Evolutionary conservation across 1,284 basidiomycete species (phyloP), one percentile per base, ranked within the genome.

Genomic region (Fomitiporia mediterranea): DNA sequence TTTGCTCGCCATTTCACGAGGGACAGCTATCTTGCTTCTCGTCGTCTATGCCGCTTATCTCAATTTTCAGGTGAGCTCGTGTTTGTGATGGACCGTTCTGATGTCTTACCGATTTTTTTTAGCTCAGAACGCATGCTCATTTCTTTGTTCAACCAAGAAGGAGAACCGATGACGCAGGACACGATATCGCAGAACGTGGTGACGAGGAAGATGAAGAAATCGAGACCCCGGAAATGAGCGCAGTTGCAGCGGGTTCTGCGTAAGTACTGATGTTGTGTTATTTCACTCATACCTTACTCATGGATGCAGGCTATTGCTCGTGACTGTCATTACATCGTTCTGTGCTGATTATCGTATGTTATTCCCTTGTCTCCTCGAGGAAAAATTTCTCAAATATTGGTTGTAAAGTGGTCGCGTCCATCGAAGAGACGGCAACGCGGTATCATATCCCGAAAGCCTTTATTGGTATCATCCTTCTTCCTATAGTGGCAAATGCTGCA

Each of bases 281-380:
- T 42, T 54, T 28, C 7, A 25, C 25, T 21, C 17, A 57, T 28
- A 51, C 43, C n/a, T 15, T 47, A 53, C 42, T 44, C 6, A 28
- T 3, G 19, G 37, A 25, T 51, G 38, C 4, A 87, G 84, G 19
- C 70, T 89, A 9, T 67, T 88, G 19, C 62, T 66, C 13, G 82
- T 91, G 28, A 95, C 93, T 1, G 71, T 94, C 35, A 66, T 92
- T 46, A 95, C 92, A 0, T 81, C 91, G 0, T 93, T 95, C 73
- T 91, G 88, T 61, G 94, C 93, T 38, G 93, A 92, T 66, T 84
- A 79, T 63, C 66, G 86, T 84, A 65, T 63, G 83, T 76, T 17
- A 17, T 27, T 5, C 7, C 49, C 43, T 32, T 21, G 19, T 51
- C 32, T 40, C 2, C 15, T 46, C 15, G 19, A 28, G 3, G 27